Evolutionary conservation across 1,139 yeast genomes (phyloP), one percentile per base, ranked within the genome.

Genomic region (Saccharomyces uvarum): DNA sequence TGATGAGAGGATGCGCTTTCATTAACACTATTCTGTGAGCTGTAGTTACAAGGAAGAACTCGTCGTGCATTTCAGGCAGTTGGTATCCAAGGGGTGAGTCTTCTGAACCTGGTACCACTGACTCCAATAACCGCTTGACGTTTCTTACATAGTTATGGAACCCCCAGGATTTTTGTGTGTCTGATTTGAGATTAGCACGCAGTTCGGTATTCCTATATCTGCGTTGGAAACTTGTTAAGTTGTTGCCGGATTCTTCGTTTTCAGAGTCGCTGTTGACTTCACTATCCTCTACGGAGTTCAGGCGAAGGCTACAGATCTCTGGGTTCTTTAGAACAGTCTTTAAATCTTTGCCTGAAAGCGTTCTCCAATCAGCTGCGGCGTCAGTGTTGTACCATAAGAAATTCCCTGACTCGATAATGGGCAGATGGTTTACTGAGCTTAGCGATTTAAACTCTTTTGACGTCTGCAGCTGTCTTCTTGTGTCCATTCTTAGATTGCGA

Each of bases 1-100:
- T 77, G 41, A 76, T 69, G 29, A 82, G 66, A 1, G 70, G 70
- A 47, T 60, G 56, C 1, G 61, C 52, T 47, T 60, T 64, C 19
- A 62, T 48, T 9, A 66, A 41, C 46, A 56, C 61, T 5, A 63
- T 44, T 27, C 53, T 50, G 3, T 50, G 32, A 1, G 49, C 58
- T 1, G 66, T 60, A 1, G 68, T 63, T 1, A 65, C 60, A 1
- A 66, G 53, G 16, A 63, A 49, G 29, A 62, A 61, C 41, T 58
- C 59, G 14, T 59, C 59, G 31, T 63, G 53, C 6, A 55, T 49
- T 5, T 60, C 60, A 9, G 53, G 48, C 6, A 63, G 51, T 33
- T 53, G 56, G 42, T 60, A 62, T 4, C 66, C 67, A 21, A 42
- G 52, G 8, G 55, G 48, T 2, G 59, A 54, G 9, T 49, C 44